Evolutionary conservation across 2,329 filamentous ascomycete species (phyloP), one percentile per base, ranked within the genome.

Genomic region (Cladobotryum mycophilum): DNA sequence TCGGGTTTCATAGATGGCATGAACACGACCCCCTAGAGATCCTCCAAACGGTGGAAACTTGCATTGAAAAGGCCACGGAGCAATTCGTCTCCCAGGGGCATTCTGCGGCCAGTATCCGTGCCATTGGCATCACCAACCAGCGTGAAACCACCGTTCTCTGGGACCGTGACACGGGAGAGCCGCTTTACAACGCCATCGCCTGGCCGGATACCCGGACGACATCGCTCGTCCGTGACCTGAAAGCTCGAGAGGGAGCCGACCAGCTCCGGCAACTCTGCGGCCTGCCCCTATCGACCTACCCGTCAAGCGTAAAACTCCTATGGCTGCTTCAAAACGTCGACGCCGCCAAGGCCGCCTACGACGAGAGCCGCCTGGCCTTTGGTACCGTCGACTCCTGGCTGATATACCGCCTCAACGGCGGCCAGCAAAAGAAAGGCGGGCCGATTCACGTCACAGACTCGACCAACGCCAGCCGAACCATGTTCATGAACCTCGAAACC

Each of bases 381-480:
- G 90, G 90, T 49, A 96, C 90, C 6, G 84, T 95, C 53, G 90
- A 96, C 67, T 81, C 86, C 2, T 96, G 90, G 90, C 75, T 96
- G 52, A 79, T 95, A 48, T 95, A 89, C 72, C 84, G 85, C 60
- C 79, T 96, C 46, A 89, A 95, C 62, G 89, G 88, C 51, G 85
- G 86, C 45, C 76, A 73, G 33, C 75, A 81, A 53, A 81, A 78
- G 47, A 70, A 73, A 50, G 64, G 58, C n/a, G 62, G 61, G 14
- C 79, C 82, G 45, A 69, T 90, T 41, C 84, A 88, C 63, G 88
- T 95, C 52, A 93, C 90, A 0, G 90, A 96, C 67, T 82, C 85
- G 44, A 89, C 88, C 54, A 96, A 96, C 66, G 90, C 90, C 17
- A 92, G 87, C 48, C 78, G 90, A 62, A 96, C 90, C 54, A 95